Percentiles rank a stretch among this genome's conserved stretches.
These are phyloP conservation scores for Teratosphaeria gauchensis DNA, from an alignment of 2,329 filamentous ascomycete species.

Conservation along the genomic window DNA sequence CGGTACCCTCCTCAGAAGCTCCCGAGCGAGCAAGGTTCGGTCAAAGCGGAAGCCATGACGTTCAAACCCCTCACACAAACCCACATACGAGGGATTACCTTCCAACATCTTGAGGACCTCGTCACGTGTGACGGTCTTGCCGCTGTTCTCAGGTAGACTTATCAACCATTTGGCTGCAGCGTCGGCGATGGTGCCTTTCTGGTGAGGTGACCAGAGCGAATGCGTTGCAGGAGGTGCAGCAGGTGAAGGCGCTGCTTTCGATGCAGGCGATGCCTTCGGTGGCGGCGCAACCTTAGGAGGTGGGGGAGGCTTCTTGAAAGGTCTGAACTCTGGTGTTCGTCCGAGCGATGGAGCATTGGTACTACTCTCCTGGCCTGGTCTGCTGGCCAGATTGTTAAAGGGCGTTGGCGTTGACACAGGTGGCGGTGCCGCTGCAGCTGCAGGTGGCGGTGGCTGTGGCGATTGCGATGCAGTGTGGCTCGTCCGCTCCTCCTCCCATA, in stretches of 20 bases:
- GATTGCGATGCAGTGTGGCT: constrained; percentile 5
- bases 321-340: not conserved
- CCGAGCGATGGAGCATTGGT: not conserved
- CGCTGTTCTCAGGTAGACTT: constrained; percentile 32
- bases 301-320: constrained; percentile 1
- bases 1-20: constrained; percentile 38
- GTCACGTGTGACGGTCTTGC: constrained; percentile 28
- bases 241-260: constrained; percentile 1
- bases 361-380: not conserved
- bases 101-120: constrained; percentile 41
- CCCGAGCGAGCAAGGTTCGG: constrained; percentile 43
- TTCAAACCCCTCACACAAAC: constrained; percentile 47
- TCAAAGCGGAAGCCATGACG: constrained; percentile 40
- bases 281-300: not conserved
- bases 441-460: constrained; percentile 1
- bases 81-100: constrained; percentile 45
- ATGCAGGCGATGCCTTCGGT: not conserved
- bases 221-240: not conserved
- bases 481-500: constrained; percentile 47
- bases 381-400: not conserved
- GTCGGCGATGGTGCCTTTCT: constrained; percentile 41
- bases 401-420: not conserved
- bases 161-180: constrained; percentile 41
- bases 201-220: constrained; percentile 43
- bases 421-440: not conserved